Percentiles rank a stretch among this genome's conserved stretches.
These are phyloP conservation scores for Suillus weaverae DNA, from an alignment of 768 basidiomycete genomes.

Conservation along the genomic window DNA sequence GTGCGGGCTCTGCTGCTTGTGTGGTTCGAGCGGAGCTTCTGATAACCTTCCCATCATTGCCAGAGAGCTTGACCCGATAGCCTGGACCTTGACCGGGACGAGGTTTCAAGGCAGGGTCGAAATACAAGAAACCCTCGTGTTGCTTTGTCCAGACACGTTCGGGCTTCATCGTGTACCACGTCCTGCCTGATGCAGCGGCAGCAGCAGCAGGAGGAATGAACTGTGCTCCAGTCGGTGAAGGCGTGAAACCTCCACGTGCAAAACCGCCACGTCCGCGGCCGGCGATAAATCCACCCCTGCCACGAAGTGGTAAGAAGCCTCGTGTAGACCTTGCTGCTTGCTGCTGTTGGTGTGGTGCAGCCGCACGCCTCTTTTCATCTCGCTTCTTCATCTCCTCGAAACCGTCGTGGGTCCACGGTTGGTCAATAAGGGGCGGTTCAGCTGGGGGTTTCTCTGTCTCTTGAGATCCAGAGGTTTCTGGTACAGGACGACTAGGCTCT, in stretches of 20 bases:
- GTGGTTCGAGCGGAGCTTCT: conserved; percentile 31
- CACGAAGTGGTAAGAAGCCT: conserved; percentile 41
- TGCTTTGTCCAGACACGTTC: conserved; percentile 85
- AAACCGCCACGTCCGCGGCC: conserved; percentile 47
- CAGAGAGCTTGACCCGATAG: conserved; percentile 66
- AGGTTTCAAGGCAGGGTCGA: conserved; percentile 57
- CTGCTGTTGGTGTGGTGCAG: conserved; percentile 38
- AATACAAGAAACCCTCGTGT: conserved; percentile 71
- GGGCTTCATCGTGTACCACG: conserved; percentile 75
- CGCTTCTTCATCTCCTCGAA: conserved; percentile 83
- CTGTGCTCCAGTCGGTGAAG: conserved; percentile 33
- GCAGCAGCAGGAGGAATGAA: conserved; percentile 27
- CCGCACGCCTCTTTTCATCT: conserved; percentile 54
- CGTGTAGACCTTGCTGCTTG: conserved; percentile 30
- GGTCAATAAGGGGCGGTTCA: conserved; percentile 61
- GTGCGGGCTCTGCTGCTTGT: conserved; percentile 13
- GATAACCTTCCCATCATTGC: conserved; percentile 43
- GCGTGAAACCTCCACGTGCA: conserved; percentile 40
- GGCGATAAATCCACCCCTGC: conserved; percentile 46
- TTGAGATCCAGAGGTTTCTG: conserved; percentile 14
- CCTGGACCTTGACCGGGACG: conserved; percentile 54
- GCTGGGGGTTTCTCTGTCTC: conserved; percentile 19
- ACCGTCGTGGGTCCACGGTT: conserved; percentile 81
- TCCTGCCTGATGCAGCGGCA: conserved; percentile 39
- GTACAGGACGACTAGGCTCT: conserved; percentile 7